A percentile compares a stretch with the other conserved stretches of the same genome.
Evolutionary conservation across 192 early-diverging fungal genomes (phyloP).

Genomic region (Backusella parvicylindrica): DNA sequence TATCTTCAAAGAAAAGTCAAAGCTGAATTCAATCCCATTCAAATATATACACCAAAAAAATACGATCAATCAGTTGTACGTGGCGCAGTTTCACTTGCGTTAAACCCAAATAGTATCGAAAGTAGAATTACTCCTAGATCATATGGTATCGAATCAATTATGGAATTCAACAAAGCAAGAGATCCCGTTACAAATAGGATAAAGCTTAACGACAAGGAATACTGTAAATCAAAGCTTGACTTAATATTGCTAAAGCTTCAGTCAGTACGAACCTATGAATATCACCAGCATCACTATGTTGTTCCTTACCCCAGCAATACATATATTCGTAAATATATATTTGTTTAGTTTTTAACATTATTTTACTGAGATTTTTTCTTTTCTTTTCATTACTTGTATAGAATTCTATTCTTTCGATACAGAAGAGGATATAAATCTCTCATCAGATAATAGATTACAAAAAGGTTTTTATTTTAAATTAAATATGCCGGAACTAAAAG

Average conservation of each 20-base stretch:
- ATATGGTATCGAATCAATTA: not conserved
- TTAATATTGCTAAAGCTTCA: not conserved
- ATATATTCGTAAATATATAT: not conserved
- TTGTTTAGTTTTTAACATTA: not conserved
- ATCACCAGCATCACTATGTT: not conserved
- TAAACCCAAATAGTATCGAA: slow-evolving; percentile 27
- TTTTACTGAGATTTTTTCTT: not conserved
- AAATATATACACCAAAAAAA: slow-evolving; percentile 32
- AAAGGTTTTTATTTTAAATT: not conserved
- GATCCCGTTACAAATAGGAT: not conserved
- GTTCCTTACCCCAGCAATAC: not conserved
- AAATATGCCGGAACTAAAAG: not conserved
- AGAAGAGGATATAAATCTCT: not conserved
- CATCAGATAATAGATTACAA: not conserved
- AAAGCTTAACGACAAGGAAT: not conserved
- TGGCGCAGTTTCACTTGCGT: slow-evolving; percentile 44
- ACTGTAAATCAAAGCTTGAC: not conserved
- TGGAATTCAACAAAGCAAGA: not conserved
- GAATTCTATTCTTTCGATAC: not conserved
- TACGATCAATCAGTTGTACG: slow-evolving; percentile 46
- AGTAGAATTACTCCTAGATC: not conserved
- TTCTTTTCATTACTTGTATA: not conserved
- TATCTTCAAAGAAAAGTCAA: slow-evolving; percentile 43
- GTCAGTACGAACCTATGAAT: not conserved
- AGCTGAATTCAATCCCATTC: slow-evolving; percentile 27